Base-by-base conservation (phyloP, 1,139 yeast species). In the Scheffersomyces quercinus region DNA sequence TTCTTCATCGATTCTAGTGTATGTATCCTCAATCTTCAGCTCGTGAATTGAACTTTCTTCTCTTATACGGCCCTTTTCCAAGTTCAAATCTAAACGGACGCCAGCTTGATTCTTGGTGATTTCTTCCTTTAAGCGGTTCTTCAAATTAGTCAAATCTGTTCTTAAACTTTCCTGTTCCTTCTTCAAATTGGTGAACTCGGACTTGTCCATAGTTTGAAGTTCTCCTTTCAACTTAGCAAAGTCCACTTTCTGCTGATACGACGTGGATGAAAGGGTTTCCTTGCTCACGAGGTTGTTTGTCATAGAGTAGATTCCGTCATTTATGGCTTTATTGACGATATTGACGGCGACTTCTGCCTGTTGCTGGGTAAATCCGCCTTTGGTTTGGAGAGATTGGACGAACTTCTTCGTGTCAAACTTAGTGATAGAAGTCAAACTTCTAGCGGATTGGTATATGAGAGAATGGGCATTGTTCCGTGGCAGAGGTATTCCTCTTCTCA, bases 201-300 rank as follows among this genome's bases (percentile, higher is more conserved):
- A 79, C 60, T 85, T 83, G 67, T 93, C 99, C 68, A 88, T 81
- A 37, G 91, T 84, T 58, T 88, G 91, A 42, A 91, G 74, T 63
- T 91, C 98, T 31, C 96, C 96, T 61, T 90, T 86, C 48, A 91
- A 77, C 61, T 91, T 91, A 37, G 97, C 95, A 74, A 93, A 93
- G 64, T 91, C 97, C 29, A 93, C 98, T 58, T 93, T 88, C 58
- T 93, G 99, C 60, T 91, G 97, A 64, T 93, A 93, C 6, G 97
- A 85, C 54, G 91, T 80, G 49, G 93, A 83, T 14, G 89, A 82
- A 39, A 91, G 75, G 36, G 84, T 82, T 55, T 90, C 97, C 54
- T 88, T 85, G 32, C 90, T 81, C 13, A 91, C 95, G 44, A 91
- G 70, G 56, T 86, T 87, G 39, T 82, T 76, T 15, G 93, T 83